A percentile compares a stretch with the other conserved stretches of the same genome.
Conservation (phyloP, 2,329 filamentous ascomycete species). For the Fusarium poae region DNA sequence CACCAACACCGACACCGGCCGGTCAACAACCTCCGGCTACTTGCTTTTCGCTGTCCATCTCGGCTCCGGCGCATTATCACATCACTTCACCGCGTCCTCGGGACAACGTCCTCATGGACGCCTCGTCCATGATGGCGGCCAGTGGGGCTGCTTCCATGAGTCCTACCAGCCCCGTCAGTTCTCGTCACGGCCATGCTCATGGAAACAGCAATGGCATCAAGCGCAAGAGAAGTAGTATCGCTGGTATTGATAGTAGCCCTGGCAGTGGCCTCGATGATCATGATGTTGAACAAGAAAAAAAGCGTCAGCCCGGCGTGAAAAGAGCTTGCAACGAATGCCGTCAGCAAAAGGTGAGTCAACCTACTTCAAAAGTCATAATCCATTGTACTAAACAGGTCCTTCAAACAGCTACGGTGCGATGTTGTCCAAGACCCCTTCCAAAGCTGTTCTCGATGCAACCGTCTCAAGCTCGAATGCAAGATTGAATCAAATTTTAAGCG, state of each 20-base stretch:
- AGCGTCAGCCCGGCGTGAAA: slow-evolving; percentile 77
- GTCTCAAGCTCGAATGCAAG: slow-evolving; percentile 84
- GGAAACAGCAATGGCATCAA: slow-evolving; percentile 62
- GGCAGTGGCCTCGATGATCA: slow-evolving; percentile 65
- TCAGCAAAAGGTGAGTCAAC: slow-evolving; percentile 80
- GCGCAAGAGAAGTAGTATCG: slow-evolving; percentile 69
- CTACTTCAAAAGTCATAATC: neutral
- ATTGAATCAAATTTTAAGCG: slow-evolving; percentile 92
- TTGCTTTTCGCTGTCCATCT: slow-evolving; percentile 21
- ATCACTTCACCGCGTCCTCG: slow-evolving; percentile 22
- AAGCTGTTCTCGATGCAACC: slow-evolving; percentile 81
- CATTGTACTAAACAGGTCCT: slow-evolving; percentile 20
- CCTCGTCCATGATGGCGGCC: slow-evolving; percentile 58
- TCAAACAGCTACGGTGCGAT: slow-evolving; percentile 79
- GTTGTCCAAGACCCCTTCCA: slow-evolving; percentile 85
- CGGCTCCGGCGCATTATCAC: slow-evolving; percentile 29
- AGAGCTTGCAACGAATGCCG: slow-evolving; percentile 87
- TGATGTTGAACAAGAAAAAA: slow-evolving; percentile 71
- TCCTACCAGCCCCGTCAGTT: slow-evolving; percentile 68
- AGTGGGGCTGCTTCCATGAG: slow-evolving; percentile 64
- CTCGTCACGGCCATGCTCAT: slow-evolving; percentile 59
- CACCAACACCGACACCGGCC: slow-evolving; percentile 49
- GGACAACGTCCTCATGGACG: slow-evolving; percentile 59
- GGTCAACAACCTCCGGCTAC: slow-evolving; percentile 30
- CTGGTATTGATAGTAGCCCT: slow-evolving; percentile 70